These are phyloP conservation scores for Dendrostoma leiphaemia DNA, from an alignment of 2,329 filamentous ascomycete genomes.

Conservation along the genomic window DNA sequence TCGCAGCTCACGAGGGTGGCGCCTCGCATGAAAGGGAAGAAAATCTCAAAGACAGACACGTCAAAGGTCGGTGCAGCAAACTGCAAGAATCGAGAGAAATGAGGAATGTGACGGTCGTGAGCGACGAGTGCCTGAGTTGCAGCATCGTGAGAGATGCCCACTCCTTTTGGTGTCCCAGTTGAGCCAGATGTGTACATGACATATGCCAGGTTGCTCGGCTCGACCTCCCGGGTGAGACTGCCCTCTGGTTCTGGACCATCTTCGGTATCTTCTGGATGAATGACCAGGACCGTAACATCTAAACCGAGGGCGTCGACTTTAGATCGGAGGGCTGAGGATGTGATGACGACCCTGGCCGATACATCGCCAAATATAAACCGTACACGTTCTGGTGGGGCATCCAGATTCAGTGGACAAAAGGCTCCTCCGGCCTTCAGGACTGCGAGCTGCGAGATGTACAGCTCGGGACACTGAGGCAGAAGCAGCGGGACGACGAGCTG, in stretches of 20 bases:
- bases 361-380: slow-evolving; percentile 81
- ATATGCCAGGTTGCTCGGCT: slow-evolving; percentile 63
- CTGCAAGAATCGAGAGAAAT: slow-evolving; percentile 78
- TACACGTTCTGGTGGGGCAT: slow-evolving; percentile 73
- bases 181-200: slow-evolving; percentile 93
- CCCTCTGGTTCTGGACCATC: background rate
- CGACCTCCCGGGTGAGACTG: slow-evolving; percentile 13
- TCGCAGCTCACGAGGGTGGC: slow-evolving; percentile 71
- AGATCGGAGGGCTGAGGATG: slow-evolving; percentile 47
- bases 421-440: slow-evolving; percentile 79
- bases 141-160: slow-evolving; percentile 75
- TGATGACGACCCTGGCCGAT: slow-evolving; percentile 66
- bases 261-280: slow-evolving; percentile 26
- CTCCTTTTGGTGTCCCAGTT: slow-evolving; percentile 85
- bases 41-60: slow-evolving; percentile 92
- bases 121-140: slow-evolving; percentile 80
- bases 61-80: slow-evolving; percentile 93
- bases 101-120: slow-evolving; percentile 74
- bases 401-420: slow-evolving; percentile 81
- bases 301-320: slow-evolving; percentile 34
- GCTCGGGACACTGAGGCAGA: slow-evolving; percentile 70
- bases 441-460: slow-evolving; percentile 77
- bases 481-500: slow-evolving; percentile 70
- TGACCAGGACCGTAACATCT: slow-evolving; percentile 33
- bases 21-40: slow-evolving; percentile 78